phyloP scores from a whole-genome alignment of 2,329 filamentous ascomycete species.

The Aspergillus chevalieri region DNA sequence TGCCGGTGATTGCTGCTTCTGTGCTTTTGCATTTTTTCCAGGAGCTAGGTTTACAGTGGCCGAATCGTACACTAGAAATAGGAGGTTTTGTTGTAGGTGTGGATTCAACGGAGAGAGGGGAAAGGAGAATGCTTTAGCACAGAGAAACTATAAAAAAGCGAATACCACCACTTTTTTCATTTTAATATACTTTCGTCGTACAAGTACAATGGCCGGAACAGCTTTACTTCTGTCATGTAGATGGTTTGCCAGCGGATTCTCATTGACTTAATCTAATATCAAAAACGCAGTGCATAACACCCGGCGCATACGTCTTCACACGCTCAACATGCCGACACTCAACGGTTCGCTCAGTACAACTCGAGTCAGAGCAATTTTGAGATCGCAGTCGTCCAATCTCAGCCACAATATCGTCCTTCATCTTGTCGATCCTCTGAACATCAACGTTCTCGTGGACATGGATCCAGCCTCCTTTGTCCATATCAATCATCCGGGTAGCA shows the following conservation, averaged over 20 bases:
- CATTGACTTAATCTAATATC: conserved; percentile 39
- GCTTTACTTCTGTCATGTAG: too few species aligned
- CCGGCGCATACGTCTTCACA: conserved; percentile 58
- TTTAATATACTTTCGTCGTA: too few species aligned
- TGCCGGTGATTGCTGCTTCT: conserved; percentile 61
- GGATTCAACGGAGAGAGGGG: too few species aligned
- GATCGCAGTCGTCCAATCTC: conserved; percentile 31
- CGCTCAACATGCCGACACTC: conserved; percentile 41
- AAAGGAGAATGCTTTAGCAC: too few species aligned
- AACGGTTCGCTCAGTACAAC: conserved; percentile 7
- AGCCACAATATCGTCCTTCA: conserved; percentile 31
- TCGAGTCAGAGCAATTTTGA: conserved; percentile 3
- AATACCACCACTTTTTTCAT: too few species aligned
- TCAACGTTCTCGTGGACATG: conserved; percentile 58
- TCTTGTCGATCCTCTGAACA: conserved; percentile 37
- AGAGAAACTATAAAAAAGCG: too few species aligned
- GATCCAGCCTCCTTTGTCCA: conserved; percentile 47
- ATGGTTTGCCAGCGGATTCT: too few species aligned
- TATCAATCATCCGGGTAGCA: conserved; percentile 46
- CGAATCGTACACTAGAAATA: too few species aligned
- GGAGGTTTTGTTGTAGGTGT: too few species aligned
- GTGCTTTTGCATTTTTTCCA: conserved; percentile 33
- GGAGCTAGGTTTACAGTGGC: conserved; percentile 2
- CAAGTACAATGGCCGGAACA: too few species aligned
- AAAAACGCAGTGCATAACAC: conserved; percentile 57